Conservation (phyloP, 805 yeast genomes). For the Cyberlindnera xishuangbannaensis region DNA sequence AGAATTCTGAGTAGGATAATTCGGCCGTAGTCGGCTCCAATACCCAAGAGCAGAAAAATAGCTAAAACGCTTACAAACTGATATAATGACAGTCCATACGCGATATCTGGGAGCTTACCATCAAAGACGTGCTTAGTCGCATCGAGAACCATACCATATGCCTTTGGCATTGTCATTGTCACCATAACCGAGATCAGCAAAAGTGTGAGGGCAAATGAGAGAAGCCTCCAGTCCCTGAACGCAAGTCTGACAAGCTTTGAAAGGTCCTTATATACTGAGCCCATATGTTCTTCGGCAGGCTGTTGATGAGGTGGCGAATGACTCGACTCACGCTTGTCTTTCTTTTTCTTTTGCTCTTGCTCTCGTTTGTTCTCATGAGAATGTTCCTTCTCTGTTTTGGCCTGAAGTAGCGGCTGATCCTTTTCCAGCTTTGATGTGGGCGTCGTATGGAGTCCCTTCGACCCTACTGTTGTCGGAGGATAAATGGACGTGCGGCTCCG, state of each 20-base stretch:
- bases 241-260: slow-evolving; percentile 38
- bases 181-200: slow-evolving; percentile 42
- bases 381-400: too few relatives aligned
- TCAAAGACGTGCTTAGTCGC: slow-evolving; percentile 34
- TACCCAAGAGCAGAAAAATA: slow-evolving; percentile 42
- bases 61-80: slow-evolving; percentile 58
- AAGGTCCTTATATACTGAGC: slow-evolving; percentile 23
- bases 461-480: too few relatives aligned
- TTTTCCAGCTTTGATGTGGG: too few relatives aligned
- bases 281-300: slow-evolving; percentile 3
- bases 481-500: too few relatives aligned
- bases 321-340: too few relatives aligned
- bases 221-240: slow-evolving; percentile 38
- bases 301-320: too few relatives aligned
- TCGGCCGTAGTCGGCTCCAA: slow-evolving; percentile 73
- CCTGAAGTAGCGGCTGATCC: too few relatives aligned
- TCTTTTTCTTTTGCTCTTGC: not conserved
- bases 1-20: slow-evolving; percentile 60
- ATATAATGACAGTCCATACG: slow-evolving; percentile 49
- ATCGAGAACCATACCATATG: slow-evolving; percentile 51
- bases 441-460: too few relatives aligned
- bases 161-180: slow-evolving; percentile 48
- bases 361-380: not conserved
- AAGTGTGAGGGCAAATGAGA: slow-evolving; percentile 37
- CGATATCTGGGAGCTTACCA: slow-evolving; percentile 29